Conservation (phyloP, 768 basidiomycete genomes). For the Russula vinacea region DNA sequence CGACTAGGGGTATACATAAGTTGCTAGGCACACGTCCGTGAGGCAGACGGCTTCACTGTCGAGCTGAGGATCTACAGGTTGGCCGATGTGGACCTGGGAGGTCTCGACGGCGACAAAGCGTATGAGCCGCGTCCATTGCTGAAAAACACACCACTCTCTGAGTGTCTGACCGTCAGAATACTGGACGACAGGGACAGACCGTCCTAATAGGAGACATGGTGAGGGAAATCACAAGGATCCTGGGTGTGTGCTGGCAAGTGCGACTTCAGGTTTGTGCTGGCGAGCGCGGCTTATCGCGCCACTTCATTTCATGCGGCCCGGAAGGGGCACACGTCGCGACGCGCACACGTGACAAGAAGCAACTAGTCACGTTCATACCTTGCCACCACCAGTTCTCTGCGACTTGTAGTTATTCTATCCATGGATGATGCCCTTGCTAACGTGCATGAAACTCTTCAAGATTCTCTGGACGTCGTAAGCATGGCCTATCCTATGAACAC, state of each 20-base stretch:
- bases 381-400: not conserved
- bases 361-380: not conserved
- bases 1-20: conserved; percentile 44
- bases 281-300: not conserved
- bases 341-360: conserved; percentile 22
- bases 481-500: not conserved
- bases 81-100: conserved; percentile 67
- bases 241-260: not conserved
- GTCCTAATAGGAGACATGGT: conserved; percentile 59
- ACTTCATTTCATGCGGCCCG: not conserved
- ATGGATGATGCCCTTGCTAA: conserved; percentile 9
- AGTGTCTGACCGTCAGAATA: not conserved
- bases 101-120: conserved; percentile 80
- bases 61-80: conserved; percentile 63
- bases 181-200: conserved; percentile 38
- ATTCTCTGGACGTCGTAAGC: conserved; percentile 68
- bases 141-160: not conserved
- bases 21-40: not conserved
- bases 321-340: conserved; percentile 7
- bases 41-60: conserved; percentile 48
- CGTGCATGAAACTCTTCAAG: conserved; percentile 51
- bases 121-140: conserved; percentile 80
- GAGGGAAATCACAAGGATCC: conserved; percentile 18
- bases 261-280: not conserved
- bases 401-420: not conserved